Base-by-base conservation (phyloP, 805 yeast species). In the Yamadazyma takamatsuzukensis region DNA sequence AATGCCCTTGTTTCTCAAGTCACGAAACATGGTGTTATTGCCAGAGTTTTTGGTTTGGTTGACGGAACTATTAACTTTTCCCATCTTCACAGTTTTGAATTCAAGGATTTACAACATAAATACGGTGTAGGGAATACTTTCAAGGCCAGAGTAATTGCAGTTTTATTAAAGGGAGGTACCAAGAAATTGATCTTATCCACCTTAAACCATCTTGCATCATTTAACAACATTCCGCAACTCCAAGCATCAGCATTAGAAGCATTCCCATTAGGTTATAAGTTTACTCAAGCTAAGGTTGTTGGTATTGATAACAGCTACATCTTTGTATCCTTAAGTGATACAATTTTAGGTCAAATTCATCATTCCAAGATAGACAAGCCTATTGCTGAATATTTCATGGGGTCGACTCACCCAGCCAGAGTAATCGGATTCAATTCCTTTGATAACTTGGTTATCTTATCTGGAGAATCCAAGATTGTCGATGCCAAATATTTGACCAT, bases 231-330 rank as follows among this genome's bases (percentile, higher is more conserved):
- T 8, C 15, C 34, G 3, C 40, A 37, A 8, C 43, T 44, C 14
- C 39, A 49, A 42, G 12, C 51, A 49, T 45, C 51, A 22, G 53
- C 64, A 5, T 44, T 78, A 29, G 80, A 76, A 32, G 81, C 89
- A 0, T 81, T 83, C 61, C 87, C 93, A 17, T 56, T 80, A 25
- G 97, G 98, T n/a, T 79, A 80, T 42, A 63, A 65, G 14, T 68
- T 80, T 32, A 81, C 78, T 1, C 59, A 59, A 2, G 83, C 78
- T 22, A 72, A 72, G 18, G 71, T 88, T 17, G 62, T 70, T 31
- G 85, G 83, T 22, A 63, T 70, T 32, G 87, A 80, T 48, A 48
- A 72, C 2, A 63, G 69, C 32, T 82, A 72, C 48, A 52, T 81
- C 19, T 77, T 70, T 41, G 75, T 78, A 11, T 70, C 74, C 15